These are phyloP conservation scores for Datura wrightii DNA, from an alignment of 257 asterid genomes.

Conservation along the genomic window DNA sequence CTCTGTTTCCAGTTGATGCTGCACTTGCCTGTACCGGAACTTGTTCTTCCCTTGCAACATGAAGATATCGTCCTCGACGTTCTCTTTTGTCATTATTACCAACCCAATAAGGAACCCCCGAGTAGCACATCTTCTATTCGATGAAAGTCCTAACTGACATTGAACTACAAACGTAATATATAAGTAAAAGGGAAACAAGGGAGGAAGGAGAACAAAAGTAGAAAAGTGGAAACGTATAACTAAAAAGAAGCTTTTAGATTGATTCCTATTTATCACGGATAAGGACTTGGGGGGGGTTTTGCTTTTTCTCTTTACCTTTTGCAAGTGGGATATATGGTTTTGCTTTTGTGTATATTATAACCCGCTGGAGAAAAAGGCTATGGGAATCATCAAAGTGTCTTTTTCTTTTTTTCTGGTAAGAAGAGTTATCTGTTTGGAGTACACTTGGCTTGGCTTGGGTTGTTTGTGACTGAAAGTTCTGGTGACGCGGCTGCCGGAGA, in stretches of 20 bases:
- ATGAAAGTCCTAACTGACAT: slow-evolving; percentile 29
- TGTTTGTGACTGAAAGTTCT: slow-evolving; percentile 21
- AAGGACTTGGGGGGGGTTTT: background rate
- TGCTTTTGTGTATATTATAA: background rate
- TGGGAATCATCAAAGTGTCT: background rate
- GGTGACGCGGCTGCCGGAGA: slow-evolving; percentile 37
- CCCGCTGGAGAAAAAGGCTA: background rate
- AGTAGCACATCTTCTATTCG: slow-evolving; percentile 41
- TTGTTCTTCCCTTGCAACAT: slow-evolving; percentile 30
- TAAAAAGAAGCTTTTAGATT: slow-evolving; percentile 26
- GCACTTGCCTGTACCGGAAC: slow-evolving; percentile 1
- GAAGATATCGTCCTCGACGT: background rate
- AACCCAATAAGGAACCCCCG: slow-evolving; percentile 23
- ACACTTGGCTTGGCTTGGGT: slow-evolving; percentile 35
- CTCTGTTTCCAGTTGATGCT: background rate
- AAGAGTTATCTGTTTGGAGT: background rate
- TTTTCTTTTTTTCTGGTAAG: background rate
- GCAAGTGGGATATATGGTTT: slow-evolving; percentile 22
- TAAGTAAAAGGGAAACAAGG: background rate
- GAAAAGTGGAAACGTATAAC: background rate
- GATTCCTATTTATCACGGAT: slow-evolving; percentile 30
- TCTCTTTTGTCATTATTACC: background rate
- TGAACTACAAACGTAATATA: slow-evolving; percentile 16
- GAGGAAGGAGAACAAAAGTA: background rate
- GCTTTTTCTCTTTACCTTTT: slow-evolving; percentile 26